A percentile compares a stretch with the other conserved stretches of the same genome.
phyloP scores from a whole-genome alignment of 495 filamentous ascomycete genomes.

The Aspergillus diversus region DNA sequence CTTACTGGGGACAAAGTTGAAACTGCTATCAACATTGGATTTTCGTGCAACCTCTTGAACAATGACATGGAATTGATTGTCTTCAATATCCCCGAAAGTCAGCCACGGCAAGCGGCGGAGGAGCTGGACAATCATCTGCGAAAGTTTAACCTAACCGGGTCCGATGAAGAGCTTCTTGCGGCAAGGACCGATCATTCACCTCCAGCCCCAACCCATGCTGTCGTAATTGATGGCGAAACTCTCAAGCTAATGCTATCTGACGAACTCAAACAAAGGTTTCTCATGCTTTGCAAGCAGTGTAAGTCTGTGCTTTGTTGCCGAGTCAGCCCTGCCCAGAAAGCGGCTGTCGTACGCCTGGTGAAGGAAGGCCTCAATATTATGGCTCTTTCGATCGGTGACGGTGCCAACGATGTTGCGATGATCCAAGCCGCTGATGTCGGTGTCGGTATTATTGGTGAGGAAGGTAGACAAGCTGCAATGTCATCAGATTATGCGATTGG shows the following conservation, averaged over 20 bases:
- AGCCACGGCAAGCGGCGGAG: slow-evolving; percentile 61
- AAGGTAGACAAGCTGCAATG: slow-evolving; percentile 98
- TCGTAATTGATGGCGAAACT: slow-evolving; percentile 95
- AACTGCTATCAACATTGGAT: slow-evolving; percentile 99
- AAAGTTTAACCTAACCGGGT: slow-evolving; percentile 79
- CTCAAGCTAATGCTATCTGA: slow-evolving; percentile 88
- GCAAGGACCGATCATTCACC: slow-evolving; percentile 82
- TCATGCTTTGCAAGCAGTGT: slow-evolving; percentile 96
- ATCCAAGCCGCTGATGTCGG: slow-evolving; percentile 99
- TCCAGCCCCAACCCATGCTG: slow-evolving; percentile 86
- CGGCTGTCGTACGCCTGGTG: slow-evolving; percentile 95
- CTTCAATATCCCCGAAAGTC: slow-evolving; percentile 80
- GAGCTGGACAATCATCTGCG: slow-evolving; percentile 75
- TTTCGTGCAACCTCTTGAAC: slow-evolving; percentile 95
- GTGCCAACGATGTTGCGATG: slow-evolving; percentile 99
- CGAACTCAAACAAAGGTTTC: slow-evolving; percentile 82
- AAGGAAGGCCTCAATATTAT: slow-evolving; percentile 94
- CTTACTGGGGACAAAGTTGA: slow-evolving; percentile 98
- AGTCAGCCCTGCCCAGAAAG: slow-evolving; percentile 96
- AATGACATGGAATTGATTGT: slow-evolving; percentile 98
- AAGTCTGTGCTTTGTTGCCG: slow-evolving; percentile 96
- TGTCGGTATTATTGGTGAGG: slow-evolving; percentile 96
- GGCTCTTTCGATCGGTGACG: slow-evolving; percentile 95
- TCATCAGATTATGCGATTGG: slow-evolving; percentile 98
- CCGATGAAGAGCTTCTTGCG: slow-evolving; percentile 79